phyloP scores from a whole-genome alignment of 2,329 filamentous ascomycete genomes.

The Hirsutella thompsonii region DNA sequence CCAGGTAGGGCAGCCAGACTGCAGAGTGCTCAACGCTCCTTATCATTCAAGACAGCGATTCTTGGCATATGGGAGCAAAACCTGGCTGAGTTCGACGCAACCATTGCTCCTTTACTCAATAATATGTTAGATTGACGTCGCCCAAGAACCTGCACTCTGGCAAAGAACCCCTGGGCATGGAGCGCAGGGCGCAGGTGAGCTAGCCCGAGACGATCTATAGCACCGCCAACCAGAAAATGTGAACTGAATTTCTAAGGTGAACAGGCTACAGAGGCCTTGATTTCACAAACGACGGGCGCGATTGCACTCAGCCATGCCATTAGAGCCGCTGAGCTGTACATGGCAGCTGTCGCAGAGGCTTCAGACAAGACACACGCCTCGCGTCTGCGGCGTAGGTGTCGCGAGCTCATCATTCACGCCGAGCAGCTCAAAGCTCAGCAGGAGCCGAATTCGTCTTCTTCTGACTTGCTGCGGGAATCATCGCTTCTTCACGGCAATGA shows the following conservation, averaged over 20 bases:
- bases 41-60: too few relatives aligned
- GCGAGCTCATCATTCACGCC: conserved; percentile 55
- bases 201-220: too few relatives aligned
- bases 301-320: conserved; percentile 67
- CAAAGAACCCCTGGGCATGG: conserved; percentile 15
- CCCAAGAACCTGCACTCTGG: not conserved
- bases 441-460: not conserved
- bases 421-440: conserved; percentile 55
- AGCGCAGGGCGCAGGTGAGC: conserved; percentile 23
- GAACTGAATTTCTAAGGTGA: not conserved
- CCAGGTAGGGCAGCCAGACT: too few relatives aligned
- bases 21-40: too few relatives aligned
- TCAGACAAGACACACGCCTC: conserved; percentile 48
- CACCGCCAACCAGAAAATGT: not conserved
- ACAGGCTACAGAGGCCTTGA: conserved; percentile 25
- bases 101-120: not conserved
- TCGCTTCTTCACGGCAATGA: conserved; percentile 71
- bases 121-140: not conserved
- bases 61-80: too few relatives aligned
- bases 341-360: conserved; percentile 57
- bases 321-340: conserved; percentile 65
- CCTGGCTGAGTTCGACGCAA: not conserved
- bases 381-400: conserved; percentile 55
- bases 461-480: conserved; percentile 50
- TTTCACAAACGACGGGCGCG: conserved; percentile 19